Evolutionary conservation across 2,329 filamentous ascomycete species (phyloP).

Genomic region (Aphanoascus verrucosus): DNA sequence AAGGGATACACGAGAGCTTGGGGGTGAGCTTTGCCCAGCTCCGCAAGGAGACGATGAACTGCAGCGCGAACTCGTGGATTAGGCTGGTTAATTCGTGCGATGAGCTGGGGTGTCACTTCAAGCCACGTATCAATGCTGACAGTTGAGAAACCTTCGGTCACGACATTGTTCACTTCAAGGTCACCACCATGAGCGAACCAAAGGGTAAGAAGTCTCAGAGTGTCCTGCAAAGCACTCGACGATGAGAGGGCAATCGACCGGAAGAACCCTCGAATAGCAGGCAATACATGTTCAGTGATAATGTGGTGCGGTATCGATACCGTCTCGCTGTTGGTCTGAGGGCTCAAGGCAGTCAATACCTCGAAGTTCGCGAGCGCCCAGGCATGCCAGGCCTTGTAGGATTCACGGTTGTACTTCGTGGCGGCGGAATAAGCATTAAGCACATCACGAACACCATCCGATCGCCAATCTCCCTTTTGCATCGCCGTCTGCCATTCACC

Average conservation of each 20-base stretch:
- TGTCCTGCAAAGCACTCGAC: slow-evolving; percentile 90
- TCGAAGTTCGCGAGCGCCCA: slow-evolving; percentile 99
- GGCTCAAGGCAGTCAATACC: slow-evolving; percentile 73
- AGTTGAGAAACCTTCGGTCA: slow-evolving; percentile 80
- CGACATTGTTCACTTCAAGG: slow-evolving; percentile 73
- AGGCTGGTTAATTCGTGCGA: slow-evolving; percentile 93
- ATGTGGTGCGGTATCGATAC: slow-evolving; percentile 52
- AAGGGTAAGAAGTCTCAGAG: slow-evolving; percentile 76
- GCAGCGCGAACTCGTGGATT: slow-evolving; percentile 79
- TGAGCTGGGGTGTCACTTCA: slow-evolving; percentile 93
- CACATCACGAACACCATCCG: slow-evolving; percentile 76
- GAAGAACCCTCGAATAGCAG: slow-evolving; percentile 92
- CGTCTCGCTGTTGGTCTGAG: slow-evolving; percentile 51
- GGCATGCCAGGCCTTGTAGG: slow-evolving; percentile 99
- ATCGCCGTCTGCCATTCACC: slow-evolving; percentile 89
- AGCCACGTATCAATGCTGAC: slow-evolving; percentile 98
- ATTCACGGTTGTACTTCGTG: slow-evolving; percentile 84
- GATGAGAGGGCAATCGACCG: slow-evolving; percentile 88
- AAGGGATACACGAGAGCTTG: slow-evolving; percentile 94
- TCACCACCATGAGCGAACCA: slow-evolving; percentile 94
- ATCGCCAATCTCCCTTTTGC: slow-evolving; percentile 80
- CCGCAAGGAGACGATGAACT: slow-evolving; percentile 82
- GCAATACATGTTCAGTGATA: slow-evolving; percentile 80
- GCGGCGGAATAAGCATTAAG: slow-evolving; percentile 83
- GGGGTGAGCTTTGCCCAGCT: slow-evolving; percentile 87